Percentiles rank a stretch among this genome's conserved stretches.
Conservation (phyloP, 2,329 filamentous ascomycete species). For the Penicillium aurantiogriseum region DNA sequence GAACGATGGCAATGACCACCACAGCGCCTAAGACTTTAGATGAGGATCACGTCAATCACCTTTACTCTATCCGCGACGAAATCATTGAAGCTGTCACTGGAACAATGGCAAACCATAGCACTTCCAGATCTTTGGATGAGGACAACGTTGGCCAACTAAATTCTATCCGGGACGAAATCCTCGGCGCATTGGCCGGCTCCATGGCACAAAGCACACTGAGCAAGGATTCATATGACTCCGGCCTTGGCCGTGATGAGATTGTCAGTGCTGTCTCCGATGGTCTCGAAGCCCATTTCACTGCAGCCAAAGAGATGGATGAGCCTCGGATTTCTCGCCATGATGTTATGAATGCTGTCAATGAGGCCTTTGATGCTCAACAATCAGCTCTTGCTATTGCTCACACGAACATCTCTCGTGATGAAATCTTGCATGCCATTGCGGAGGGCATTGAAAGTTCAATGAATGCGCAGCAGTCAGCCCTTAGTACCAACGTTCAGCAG, state of each 20-base stretch:
- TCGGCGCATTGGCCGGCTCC: slow-evolving; percentile 33
- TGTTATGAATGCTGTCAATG: slow-evolving; percentile 32
- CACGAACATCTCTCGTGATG: slow-evolving; percentile 48
- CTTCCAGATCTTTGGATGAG: slow-evolving; percentile 21
- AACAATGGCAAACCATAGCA: neutral
- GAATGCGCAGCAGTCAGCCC: slow-evolving; percentile 36
- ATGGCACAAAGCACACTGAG: slow-evolving; percentile 34
- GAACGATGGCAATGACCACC: slow-evolving; percentile 3
- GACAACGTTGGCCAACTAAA: slow-evolving; percentile 31
- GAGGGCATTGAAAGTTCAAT: slow-evolving; percentile 26
- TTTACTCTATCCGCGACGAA: slow-evolving; percentile 16
- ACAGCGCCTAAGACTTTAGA: slow-evolving; percentile 3
- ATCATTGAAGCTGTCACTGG: slow-evolving; percentile 30
- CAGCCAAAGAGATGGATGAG: slow-evolving; percentile 56
- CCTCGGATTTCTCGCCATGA: slow-evolving; percentile 32
- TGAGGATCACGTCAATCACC: slow-evolving; percentile 12
- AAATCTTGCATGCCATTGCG: slow-evolving; percentile 39
- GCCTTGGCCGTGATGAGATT: slow-evolving; percentile 56
- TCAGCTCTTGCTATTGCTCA: slow-evolving; percentile 28
- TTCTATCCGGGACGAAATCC: slow-evolving; percentile 34
- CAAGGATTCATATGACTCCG: slow-evolving; percentile 32
- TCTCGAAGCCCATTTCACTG: slow-evolving; percentile 48
- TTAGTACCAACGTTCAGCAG: slow-evolving; percentile 28
- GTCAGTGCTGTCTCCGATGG: slow-evolving; percentile 60
- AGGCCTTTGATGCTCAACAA: slow-evolving; percentile 34